These are phyloP conservation scores for Lyophyllum shimeji DNA, from an alignment of 768 basidiomycete genomes.

Conservation along the genomic window DNA sequence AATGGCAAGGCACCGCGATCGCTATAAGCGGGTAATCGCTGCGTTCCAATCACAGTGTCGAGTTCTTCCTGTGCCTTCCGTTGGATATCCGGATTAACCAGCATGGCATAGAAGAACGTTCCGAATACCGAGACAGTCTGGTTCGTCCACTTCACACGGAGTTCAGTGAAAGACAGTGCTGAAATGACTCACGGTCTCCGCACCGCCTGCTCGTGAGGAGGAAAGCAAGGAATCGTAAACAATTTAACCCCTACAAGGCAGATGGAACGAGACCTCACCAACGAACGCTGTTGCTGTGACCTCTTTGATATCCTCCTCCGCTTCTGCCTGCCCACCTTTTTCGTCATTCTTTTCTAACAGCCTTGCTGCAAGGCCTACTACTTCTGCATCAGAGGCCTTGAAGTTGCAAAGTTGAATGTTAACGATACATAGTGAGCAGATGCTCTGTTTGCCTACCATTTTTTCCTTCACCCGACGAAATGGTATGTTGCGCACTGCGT, in stretches of 20 bases:
- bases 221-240: neutral
- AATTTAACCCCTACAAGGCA: neutral
- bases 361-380: conserved; percentile 8
- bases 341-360: conserved; percentile 8
- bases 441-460: conserved; percentile 4
- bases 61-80: conserved; percentile 36
- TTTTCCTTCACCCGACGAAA: conserved; percentile 15
- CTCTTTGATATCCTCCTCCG: conserved; percentile 12
- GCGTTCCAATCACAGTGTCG: conserved; percentile 34
- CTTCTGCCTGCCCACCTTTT: neutral
- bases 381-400: conserved; percentile 5
- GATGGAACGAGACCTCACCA: conserved; percentile 1
- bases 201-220: conserved; percentile 1
- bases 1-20: conserved; percentile 39
- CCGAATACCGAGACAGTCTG: conserved; percentile 14
- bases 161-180: neutral
- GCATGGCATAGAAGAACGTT: conserved; percentile 22
- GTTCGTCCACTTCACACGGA: neutral
- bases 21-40: conserved; percentile 36
- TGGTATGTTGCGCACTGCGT: conserved; percentile 16
- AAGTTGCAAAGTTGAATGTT: neutral
- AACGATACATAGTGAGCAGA: neutral
- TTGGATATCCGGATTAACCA: conserved; percentile 19
- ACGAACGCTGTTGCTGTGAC: conserved; percentile 16
- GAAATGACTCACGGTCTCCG: conserved; percentile 14